Conservation (phyloP, 257 asterid species). For the Galeopsis tetrahit region DNA sequence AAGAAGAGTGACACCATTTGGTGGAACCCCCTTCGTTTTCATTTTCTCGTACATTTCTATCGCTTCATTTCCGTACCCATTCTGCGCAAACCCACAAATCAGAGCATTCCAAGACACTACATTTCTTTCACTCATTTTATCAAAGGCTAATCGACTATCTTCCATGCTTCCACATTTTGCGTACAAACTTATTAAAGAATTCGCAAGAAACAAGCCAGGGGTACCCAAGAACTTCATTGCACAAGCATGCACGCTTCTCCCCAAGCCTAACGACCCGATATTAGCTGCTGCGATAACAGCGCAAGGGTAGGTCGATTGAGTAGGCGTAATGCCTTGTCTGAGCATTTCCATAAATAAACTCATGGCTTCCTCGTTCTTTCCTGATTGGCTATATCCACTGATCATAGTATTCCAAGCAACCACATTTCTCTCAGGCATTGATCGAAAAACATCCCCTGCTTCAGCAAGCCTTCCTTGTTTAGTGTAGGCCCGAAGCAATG, state of each 20-base stretch:
- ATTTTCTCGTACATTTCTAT: conserved; percentile 49
- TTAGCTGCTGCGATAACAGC: conserved; percentile 72
- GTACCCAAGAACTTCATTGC: conserved; percentile 76
- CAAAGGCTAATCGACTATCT: conserved; percentile 55
- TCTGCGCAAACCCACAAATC: conserved; percentile 83
- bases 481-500: conserved; percentile 66
- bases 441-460: conserved; percentile 50
- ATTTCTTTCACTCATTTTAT: conserved; percentile 45
- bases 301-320: conserved; percentile 59
- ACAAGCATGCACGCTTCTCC: conserved; percentile 79
- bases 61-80: conserved; percentile 68
- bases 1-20: conserved; percentile 70
- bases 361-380: conserved; percentile 75
- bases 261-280: conserved; percentile 74
- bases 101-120: conserved; percentile 86
- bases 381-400: conserved; percentile 73
- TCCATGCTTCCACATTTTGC: conserved; percentile 89
- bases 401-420: conserved; percentile 88
- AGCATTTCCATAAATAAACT: conserved; percentile 68
- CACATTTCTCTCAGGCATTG: conserved; percentile 69
- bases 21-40: conserved; percentile 44
- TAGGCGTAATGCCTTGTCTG: conserved; percentile 64
- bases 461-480: conserved; percentile 59
- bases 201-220: conserved; percentile 54
- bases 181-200: conserved; percentile 75